Conservation (phyloP, 2,329 filamentous ascomycete species). For the Xylaria sp. region DNA sequence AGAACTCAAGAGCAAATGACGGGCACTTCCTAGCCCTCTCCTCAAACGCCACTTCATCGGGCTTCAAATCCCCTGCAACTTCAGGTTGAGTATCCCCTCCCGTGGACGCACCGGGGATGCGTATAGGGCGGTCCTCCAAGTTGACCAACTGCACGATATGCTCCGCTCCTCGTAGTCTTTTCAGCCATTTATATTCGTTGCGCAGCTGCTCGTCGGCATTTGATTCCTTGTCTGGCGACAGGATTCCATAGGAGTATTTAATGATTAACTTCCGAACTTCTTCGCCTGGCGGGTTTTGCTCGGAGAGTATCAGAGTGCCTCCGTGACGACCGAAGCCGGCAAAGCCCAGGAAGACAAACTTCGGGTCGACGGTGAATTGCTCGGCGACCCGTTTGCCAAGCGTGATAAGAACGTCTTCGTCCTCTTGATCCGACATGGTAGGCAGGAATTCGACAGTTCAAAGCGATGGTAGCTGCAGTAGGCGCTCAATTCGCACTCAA, state of each 20-base stretch:
- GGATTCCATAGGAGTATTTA: slow-evolving; percentile 14
- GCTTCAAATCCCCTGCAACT: neutral
- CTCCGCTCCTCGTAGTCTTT: slow-evolving; percentile 11
- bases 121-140: slow-evolving; percentile 2
- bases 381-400: neutral
- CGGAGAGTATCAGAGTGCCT: slow-evolving; percentile 8
- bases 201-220: slow-evolving; percentile 12
- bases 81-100: neutral
- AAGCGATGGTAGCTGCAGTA: neutral
- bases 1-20: slow-evolving; percentile 14
- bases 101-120: slow-evolving; percentile 1
- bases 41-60: neutral
- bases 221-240: slow-evolving; percentile 1
- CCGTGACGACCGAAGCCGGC: slow-evolving; percentile 15
- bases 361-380: neutral
- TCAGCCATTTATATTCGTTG: slow-evolving; percentile 12
- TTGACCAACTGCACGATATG: slow-evolving; percentile 14
- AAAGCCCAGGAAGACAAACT: neutral
- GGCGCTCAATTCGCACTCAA: neutral
- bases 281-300: neutral
- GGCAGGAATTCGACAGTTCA: neutral
- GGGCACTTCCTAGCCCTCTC: neutral
- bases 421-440: neutral
- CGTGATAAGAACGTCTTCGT: neutral
- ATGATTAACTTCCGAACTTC: slow-evolving; percentile 5